phyloP scores from a whole-genome alignment of 805 yeast genomes.

The Candida maesae region DNA sequence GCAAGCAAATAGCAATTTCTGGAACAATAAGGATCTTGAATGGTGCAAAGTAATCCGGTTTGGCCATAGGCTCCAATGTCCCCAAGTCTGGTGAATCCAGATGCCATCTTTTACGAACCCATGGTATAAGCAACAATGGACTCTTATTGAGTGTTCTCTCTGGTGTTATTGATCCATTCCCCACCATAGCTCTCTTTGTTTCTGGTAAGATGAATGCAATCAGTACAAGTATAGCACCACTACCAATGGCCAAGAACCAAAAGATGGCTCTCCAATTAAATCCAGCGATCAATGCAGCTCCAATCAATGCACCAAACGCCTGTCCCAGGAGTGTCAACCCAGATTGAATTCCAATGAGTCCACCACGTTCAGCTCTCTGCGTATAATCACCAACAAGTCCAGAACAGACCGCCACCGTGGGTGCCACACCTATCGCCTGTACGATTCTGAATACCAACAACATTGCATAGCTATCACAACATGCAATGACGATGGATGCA shows the following conservation, averaged over 20 bases:
- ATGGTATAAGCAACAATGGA: slow-evolving; percentile 34
- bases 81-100: slow-evolving; percentile 31
- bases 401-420: slow-evolving; percentile 64
- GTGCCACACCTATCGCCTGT: slow-evolving; percentile 77
- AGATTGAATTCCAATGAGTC: slow-evolving; percentile 57
- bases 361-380: slow-evolving; percentile 63
- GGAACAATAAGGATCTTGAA: slow-evolving; percentile 39
- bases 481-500: slow-evolving; percentile 65
- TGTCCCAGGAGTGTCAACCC: slow-evolving; percentile 71
- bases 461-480: slow-evolving; percentile 51
- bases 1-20: slow-evolving; percentile 44
- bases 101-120: slow-evolving; percentile 20
- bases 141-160: slow-evolving; percentile 37
- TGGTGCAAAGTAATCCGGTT: slow-evolving; percentile 34
- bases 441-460: slow-evolving; percentile 65
- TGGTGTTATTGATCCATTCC: slow-evolving; percentile 68
- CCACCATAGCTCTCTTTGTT: slow-evolving; percentile 67
- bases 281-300: slow-evolving; percentile 38
- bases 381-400: slow-evolving; percentile 77
- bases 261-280: slow-evolving; percentile 76
- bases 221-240: slow-evolving; percentile 40
- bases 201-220: slow-evolving; percentile 57
- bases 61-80: slow-evolving; percentile 25
- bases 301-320: slow-evolving; percentile 76
- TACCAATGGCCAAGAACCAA: slow-evolving; percentile 68